Conservation (phyloP, 306 rosid species). For the Geum urbanum region DNA sequence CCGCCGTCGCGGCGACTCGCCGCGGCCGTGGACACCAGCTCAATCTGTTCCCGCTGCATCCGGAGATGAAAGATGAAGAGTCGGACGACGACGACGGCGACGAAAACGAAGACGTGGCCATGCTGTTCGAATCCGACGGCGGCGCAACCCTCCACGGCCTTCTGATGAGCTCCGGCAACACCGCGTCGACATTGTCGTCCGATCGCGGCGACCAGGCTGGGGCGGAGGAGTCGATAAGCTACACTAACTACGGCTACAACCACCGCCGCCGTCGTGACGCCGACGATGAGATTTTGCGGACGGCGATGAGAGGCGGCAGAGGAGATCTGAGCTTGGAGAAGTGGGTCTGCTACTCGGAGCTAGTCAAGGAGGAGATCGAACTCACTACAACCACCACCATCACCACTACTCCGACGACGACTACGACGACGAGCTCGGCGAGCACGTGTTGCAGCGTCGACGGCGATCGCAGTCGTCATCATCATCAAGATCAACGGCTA, state of each 20-base stretch:
- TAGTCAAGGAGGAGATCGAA: slow-evolving; percentile 51
- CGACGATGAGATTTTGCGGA: slow-evolving; percentile 37
- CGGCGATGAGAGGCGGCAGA: slow-evolving; percentile 71
- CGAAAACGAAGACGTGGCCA: slow-evolving; percentile 59
- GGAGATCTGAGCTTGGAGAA: slow-evolving; percentile 52
- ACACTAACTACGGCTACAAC: not conserved
- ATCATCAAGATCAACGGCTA: slow-evolving; percentile 15
- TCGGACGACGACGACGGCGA: not conserved
- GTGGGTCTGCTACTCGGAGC: slow-evolving; percentile 90
- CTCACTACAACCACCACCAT: too few relatives aligned
- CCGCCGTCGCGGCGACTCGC: not conserved
- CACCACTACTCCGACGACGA: not conserved
- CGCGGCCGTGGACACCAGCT: slow-evolving; percentile 24
- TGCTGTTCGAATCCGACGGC: slow-evolving; percentile 54
- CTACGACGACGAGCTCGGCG: slow-evolving; percentile 19
- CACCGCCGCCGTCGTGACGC: not conserved
- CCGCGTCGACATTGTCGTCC: slow-evolving; percentile 16
- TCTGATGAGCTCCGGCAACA: slow-evolving; percentile 31
- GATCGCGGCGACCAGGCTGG: slow-evolving; percentile 35
- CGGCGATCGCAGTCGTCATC: not conserved
- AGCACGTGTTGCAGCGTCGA: slow-evolving; percentile 9
- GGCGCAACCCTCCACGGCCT: slow-evolving; percentile 51
- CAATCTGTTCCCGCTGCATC: slow-evolving; percentile 53
- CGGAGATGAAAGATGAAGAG: slow-evolving; percentile 26
- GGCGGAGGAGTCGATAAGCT: not conserved